These are phyloP conservation scores for Aspergillus tanneri DNA, from an alignment of 2,329 filamentous ascomycete species.

Conservation along the genomic window DNA sequence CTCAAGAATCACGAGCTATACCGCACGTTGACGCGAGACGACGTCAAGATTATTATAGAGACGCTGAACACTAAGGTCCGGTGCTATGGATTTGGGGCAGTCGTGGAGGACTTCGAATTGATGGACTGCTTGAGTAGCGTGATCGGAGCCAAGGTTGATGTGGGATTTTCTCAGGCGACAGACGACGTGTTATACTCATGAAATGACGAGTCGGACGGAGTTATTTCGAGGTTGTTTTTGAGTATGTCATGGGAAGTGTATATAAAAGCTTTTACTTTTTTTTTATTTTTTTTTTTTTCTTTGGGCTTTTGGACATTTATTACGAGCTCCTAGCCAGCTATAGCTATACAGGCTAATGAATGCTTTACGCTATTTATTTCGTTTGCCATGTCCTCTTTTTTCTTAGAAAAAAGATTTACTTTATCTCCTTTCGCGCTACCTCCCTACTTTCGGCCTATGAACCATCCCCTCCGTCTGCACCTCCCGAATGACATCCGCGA, in stretches of 20 bases:
- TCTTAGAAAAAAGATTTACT: background rate
- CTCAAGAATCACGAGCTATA: constrained; percentile 71
- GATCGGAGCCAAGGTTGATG: constrained; percentile 48
- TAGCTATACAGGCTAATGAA: no score
- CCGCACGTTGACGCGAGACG: constrained; percentile 61
- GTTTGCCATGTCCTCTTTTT: no score
- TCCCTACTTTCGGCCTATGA: no score
- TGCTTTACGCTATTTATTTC: no score
- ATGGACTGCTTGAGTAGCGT: constrained; percentile 72
- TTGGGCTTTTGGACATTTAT: no score
- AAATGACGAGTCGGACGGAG: constrained; percentile 4
- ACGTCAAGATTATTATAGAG: constrained; percentile 70
- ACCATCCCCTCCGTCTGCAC: no score
- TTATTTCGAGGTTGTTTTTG: background rate
- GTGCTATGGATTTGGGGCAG: constrained; percentile 81
- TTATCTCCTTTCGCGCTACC: background rate
- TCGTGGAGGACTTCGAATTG: constrained; percentile 66
- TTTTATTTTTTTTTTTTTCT: constrained; percentile 5
- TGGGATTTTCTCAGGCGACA: constrained; percentile 23
- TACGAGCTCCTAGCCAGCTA: no score
- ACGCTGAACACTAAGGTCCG: constrained; percentile 77
- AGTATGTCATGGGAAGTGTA: background rate
- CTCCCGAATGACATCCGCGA: constrained; percentile 7
- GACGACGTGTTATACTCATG: constrained; percentile 39
- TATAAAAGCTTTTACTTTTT: background rate